These are phyloP conservation scores for Lachancea meyersii DNA, from an alignment of 805 yeast genomes.

Conservation along the genomic window DNA sequence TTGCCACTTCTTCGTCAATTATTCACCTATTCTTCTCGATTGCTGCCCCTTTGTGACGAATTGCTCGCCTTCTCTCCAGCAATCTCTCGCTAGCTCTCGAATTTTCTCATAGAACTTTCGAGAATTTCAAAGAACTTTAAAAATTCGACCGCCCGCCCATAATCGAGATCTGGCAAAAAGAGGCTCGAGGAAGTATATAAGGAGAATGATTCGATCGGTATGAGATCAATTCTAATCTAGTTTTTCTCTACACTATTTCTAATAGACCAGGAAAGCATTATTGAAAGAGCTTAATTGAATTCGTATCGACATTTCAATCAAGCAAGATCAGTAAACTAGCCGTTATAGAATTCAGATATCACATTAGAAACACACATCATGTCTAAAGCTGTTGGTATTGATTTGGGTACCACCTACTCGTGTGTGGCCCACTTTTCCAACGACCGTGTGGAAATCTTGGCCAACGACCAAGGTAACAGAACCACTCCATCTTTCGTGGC, in stretches of 20 bases:
- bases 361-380: constrained; percentile 11
- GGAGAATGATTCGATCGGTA: not conserved
- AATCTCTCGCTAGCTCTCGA: not conserved
- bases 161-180: not conserved
- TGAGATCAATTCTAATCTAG: not conserved
- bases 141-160: constrained; percentile 1
- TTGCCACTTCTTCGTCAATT: no score
- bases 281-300: not conserved
- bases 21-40: no score
- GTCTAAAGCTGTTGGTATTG: constrained; percentile 59
- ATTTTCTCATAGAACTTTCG: constrained; percentile 2
- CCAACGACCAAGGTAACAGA: constrained; percentile 98
- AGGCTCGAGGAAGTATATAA: constrained; percentile 6
- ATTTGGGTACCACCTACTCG: constrained; percentile 95
- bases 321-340: not conserved
- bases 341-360: not conserved
- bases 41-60: no score
- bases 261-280: not conserved
- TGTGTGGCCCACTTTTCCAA: constrained; percentile 88
- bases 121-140: constrained; percentile 1
- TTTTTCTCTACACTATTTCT: not conserved
- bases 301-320: not conserved
- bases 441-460: constrained; percentile 89
- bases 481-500: constrained; percentile 97
- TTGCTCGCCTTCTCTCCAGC: no score